Conservation (phyloP, 768 basidiomycete species). For the Tephrocybe sp. region DNA sequence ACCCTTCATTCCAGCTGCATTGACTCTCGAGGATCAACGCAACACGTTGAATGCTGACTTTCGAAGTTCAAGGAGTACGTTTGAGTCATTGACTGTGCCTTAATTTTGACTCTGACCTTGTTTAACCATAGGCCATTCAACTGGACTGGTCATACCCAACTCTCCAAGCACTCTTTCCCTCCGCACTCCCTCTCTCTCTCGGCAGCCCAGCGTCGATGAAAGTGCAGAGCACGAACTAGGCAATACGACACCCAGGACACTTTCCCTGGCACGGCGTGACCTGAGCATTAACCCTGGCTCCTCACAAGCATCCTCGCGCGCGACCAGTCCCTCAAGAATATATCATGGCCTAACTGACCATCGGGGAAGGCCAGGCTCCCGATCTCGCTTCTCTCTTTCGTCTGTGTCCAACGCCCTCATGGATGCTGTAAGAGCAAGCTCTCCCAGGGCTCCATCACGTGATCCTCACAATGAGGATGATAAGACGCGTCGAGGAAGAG, state of each 20-base stretch:
- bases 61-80: slow-evolving; percentile 20
- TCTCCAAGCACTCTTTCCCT: slow-evolving; percentile 16
- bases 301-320: slow-evolving; percentile 13
- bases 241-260: slow-evolving; percentile 12
- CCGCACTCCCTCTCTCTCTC: slow-evolving; percentile 34
- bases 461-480: slow-evolving; percentile 20
- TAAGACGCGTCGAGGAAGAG: slow-evolving; percentile 32
- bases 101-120: background rate
- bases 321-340: slow-evolving; percentile 9
- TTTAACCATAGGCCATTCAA: slow-evolving; percentile 12
- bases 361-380: slow-evolving; percentile 28
- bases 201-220: slow-evolving; percentile 40
- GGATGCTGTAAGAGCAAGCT: slow-evolving; percentile 51
- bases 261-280: slow-evolving; percentile 1
- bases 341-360: slow-evolving; percentile 5
- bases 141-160: slow-evolving; percentile 8
- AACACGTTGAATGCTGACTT: slow-evolving; percentile 32
- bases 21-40: slow-evolving; percentile 39
- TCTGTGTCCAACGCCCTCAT: slow-evolving; percentile 49
- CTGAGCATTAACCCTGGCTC: slow-evolving; percentile 8
- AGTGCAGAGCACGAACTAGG: slow-evolving; percentile 33
- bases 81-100: background rate
- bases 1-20: slow-evolving; percentile 20
- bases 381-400: slow-evolving; percentile 53
- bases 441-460: slow-evolving; percentile 28